Evolutionary conservation across 208 protist genomes (phyloP), one percentile per base, ranked within the genome.

Genomic region (Trypanosoma cruzi): DNA sequence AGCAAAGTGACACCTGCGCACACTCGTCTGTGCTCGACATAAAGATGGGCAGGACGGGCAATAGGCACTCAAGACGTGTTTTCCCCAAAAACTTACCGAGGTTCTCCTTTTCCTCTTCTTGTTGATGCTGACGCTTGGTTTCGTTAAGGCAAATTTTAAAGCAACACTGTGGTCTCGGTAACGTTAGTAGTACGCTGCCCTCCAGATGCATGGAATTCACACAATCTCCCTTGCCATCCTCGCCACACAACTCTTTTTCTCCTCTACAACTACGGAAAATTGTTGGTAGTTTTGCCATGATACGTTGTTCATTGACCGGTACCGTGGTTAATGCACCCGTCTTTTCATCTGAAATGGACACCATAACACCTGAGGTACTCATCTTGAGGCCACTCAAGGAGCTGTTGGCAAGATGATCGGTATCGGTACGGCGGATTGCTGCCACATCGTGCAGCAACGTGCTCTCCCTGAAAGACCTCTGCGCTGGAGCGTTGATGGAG

Each of bases 1-100:
- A 85, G 59, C 64, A 82, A 53, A 93, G 82, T 29, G 75, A 59
- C 26, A 94, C 62, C 29, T 77, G 62, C 3, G 68, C 67, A 16
- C 44, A 32, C 1, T 74, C 64, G 13, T 77, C 28, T 42, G 49
- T 63, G 16, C 71, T 64, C 0, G 80, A 85, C 59, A 84, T 75
- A 55, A 90, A 80, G 26, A 89, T 49, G 13, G 88, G 88, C 32
- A 89, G 66, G 13, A 94, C 56, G 14, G 88, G 88, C 20, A 92
- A 46, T 11, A 34, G 53, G 26, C 44, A 66, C 37, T 57, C 31
- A 16, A 64, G 29, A 32, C 54, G 54, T 20, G 63, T 69, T 2
- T 28, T 34, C 20, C 40, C 62, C 13, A 55, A 46, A 8, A 63
- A 16, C 1, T 46, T 40, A 16, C 29, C 40, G 28, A 32, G 24